Conservation (phyloP, 1,284 basidiomycete species). For the Naganishia albida region DNA sequence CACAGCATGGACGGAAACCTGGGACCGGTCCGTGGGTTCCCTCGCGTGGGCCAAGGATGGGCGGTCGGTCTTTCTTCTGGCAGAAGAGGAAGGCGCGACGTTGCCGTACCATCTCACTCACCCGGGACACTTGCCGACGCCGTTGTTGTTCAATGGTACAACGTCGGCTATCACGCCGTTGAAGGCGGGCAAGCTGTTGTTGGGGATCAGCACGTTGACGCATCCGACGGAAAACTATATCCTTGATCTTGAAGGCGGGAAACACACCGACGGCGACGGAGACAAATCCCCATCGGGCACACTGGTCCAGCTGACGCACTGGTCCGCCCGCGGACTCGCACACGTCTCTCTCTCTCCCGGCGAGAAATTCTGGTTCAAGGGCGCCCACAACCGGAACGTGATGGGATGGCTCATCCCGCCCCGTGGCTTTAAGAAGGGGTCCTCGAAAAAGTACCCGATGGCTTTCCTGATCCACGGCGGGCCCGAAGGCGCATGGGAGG, state of each 20-base stretch:
- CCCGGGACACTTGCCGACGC: conserved; percentile 44
- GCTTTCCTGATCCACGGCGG: conserved; percentile 58
- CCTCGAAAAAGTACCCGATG: conserved; percentile 69
- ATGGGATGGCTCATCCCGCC: conserved; percentile 84
- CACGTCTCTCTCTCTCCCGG: conserved; percentile 63
- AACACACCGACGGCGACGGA: conserved; percentile 35
- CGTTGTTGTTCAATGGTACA: conserved; percentile 45
- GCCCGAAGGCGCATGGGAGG: conserved; percentile 77
- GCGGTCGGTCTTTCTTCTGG: conserved; percentile 68
- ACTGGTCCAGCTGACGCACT: conserved; percentile 64
- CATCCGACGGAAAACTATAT: conserved; percentile 73
- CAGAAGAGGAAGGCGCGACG: conserved; percentile 66
- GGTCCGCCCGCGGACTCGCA: conserved; percentile 58
- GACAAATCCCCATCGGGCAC: conserved; percentile 47
- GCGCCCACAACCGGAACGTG: conserved; percentile 67
- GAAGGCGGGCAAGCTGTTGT: conserved; percentile 34
- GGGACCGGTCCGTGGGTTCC: conserved; percentile 74
- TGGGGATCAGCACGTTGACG: conserved; percentile 59
- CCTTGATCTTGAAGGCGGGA: conserved; percentile 47
- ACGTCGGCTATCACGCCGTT: conserved; percentile 40
- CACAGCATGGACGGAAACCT: conserved; percentile 61
- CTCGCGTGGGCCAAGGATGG: conserved; percentile 71
- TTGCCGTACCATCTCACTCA: conserved; percentile 50
- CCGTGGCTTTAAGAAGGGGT: conserved; percentile 64
- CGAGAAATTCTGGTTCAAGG: conserved; percentile 83